Evolutionary conservation across 768 basidiomycete species (phyloP).

Genomic region (Gloeophyllum trabeum): DNA sequence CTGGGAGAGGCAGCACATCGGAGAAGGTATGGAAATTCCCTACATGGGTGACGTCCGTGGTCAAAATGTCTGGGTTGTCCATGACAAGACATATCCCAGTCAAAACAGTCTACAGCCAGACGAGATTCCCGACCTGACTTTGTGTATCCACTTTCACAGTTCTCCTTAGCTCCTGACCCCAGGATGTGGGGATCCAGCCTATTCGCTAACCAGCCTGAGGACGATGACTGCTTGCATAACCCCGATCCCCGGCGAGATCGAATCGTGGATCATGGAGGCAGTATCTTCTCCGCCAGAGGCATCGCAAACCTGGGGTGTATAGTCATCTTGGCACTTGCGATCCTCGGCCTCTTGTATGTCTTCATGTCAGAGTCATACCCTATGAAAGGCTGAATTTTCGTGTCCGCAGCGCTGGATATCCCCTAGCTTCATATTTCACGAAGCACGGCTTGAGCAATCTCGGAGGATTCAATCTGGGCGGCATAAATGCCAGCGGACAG

Average conservation of each 20-base stretch:
- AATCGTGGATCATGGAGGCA: conserved; percentile 40
- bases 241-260: conserved; percentile 56
- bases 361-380: not conserved
- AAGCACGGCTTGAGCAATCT: conserved; percentile 16
- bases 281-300: conserved; percentile 59
- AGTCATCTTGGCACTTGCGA: conserved; percentile 36
- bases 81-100: too few relatives aligned
- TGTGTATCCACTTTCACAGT: too few relatives aligned
- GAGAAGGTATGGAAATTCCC: too few relatives aligned
- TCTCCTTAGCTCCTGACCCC: too few relatives aligned
- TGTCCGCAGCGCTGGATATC: conserved; percentile 29
- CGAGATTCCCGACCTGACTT: too few relatives aligned
- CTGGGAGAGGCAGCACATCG: too few relatives aligned
- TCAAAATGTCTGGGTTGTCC: too few relatives aligned
- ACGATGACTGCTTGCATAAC: conserved; percentile 66
- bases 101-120: too few relatives aligned
- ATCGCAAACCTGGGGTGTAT: conserved; percentile 65
- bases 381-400: not conserved
- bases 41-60: too few relatives aligned
- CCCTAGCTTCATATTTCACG: conserved; percentile 27
- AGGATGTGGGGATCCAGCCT: too few relatives aligned
- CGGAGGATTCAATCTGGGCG: conserved; percentile 33
- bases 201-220: conserved; percentile 42
- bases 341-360: conserved; percentile 50
- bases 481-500: conserved; percentile 34